Percentiles rank a stretch among this genome's conserved stretches.
phyloP scores from a whole-genome alignment of 352 stramenopile species.

The Blastocystis sp. region DNA sequence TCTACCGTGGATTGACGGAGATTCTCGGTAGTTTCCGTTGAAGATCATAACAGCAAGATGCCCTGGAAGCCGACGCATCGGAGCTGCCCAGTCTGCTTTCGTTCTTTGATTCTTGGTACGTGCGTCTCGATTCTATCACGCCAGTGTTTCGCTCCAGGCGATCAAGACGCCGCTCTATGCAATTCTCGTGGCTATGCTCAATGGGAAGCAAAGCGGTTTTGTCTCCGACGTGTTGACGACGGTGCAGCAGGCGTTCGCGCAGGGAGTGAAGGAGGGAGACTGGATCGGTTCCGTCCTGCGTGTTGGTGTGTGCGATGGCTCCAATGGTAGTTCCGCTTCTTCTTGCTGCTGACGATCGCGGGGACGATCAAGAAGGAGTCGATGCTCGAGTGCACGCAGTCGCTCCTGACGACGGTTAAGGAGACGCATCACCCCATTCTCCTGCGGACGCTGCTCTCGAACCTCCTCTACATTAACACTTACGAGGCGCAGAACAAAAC shows the following conservation, averaged over 20 bases:
- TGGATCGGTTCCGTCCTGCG: neutral
- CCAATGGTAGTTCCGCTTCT: neutral
- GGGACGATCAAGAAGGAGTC: neutral
- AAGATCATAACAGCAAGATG: neutral
- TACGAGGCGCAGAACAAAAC: neutral
- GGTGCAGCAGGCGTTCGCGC: neutral
- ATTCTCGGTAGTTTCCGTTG: neutral
- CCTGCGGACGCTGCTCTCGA: neutral
- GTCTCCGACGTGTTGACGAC: neutral
- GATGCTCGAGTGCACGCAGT: neutral
- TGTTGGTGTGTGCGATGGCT: neutral
- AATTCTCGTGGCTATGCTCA: neutral
- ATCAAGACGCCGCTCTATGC: conserved; percentile 8
- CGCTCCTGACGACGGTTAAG: neutral
- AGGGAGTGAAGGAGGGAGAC: neutral
- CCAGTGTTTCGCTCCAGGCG: conserved; percentile 31
- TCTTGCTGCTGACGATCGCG: neutral
- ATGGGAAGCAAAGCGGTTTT: neutral
- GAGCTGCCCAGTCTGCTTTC: neutral
- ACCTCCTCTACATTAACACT: conserved; percentile 39
- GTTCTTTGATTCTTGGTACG: conserved; percentile 36
- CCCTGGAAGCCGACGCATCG: neutral
- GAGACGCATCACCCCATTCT: conserved; percentile 9
- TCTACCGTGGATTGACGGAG: neutral
- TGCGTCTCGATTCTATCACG: neutral